phyloP scores from a whole-genome alignment of 345 rosid genomes.

The Corchorus capsularis region DNA sequence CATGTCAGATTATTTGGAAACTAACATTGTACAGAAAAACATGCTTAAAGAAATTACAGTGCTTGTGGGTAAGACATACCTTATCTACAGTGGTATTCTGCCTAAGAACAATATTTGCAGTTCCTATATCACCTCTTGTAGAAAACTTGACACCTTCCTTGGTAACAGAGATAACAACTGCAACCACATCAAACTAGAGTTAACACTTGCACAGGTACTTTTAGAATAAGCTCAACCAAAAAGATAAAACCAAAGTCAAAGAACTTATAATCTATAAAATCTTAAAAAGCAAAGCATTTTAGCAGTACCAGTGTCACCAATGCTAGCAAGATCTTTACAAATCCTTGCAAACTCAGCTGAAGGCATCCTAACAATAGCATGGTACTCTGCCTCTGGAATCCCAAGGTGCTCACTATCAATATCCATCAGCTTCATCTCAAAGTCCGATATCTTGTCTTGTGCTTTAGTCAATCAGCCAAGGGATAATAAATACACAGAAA shows the following conservation, averaged over 20 bases:
- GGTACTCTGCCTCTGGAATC: constrained; percentile 97
- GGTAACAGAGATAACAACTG: constrained; percentile 92
- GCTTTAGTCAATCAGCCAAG: constrained; percentile 43
- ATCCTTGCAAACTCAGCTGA: constrained; percentile 89
- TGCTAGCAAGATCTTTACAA: constrained; percentile 84
- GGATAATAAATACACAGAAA: not conserved
- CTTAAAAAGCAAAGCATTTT: not conserved
- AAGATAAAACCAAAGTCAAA: not conserved
- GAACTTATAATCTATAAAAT: not conserved
- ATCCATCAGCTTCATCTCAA: constrained; percentile 99
- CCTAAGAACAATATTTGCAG: constrained; percentile 91
- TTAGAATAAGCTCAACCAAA: not conserved
- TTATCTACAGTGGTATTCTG: constrained; percentile 95
- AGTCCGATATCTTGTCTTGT: constrained; percentile 93
- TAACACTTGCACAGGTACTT: not conserved
- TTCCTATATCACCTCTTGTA: constrained; percentile 91
- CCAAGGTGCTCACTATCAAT: constrained; percentile 98
- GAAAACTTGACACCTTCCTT: constrained; percentile 99
- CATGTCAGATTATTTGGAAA: not conserved
- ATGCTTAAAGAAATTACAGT: not conserved
- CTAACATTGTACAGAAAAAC: not conserved
- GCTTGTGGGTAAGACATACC: constrained; percentile 36
- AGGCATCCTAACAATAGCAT: constrained; percentile 95
- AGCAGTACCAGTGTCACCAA: constrained; percentile 87
- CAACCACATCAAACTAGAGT: constrained; percentile 8